These are phyloP conservation scores for Fusarium praegraminearum DNA, from an alignment of 2,329 filamentous ascomycete species.

Conservation along the genomic window DNA sequence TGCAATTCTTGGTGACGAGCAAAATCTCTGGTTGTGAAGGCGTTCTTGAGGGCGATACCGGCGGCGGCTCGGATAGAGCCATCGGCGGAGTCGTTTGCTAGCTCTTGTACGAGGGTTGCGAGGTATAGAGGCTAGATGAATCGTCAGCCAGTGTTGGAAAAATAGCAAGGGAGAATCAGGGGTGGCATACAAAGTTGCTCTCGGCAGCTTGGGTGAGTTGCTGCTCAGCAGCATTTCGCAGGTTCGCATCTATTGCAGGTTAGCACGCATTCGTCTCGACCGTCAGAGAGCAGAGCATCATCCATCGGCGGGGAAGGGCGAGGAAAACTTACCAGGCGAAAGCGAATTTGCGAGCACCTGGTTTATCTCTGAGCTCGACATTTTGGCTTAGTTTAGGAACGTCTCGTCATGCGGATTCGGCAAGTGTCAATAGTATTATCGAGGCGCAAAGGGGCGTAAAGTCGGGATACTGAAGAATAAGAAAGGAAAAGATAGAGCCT, in stretches of 20 bases:
- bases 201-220: constrained; percentile 93
- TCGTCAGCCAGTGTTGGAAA: constrained; percentile 44
- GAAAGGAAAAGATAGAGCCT: constrained; percentile 39
- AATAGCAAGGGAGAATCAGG: constrained; percentile 36
- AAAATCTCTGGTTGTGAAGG: constrained; percentile 93
- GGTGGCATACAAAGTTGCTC: constrained; percentile 84
- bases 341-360: constrained; percentile 97
- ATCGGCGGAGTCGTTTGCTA: constrained; percentile 89
- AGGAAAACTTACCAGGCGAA: constrained; percentile 80
- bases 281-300: constrained; percentile 2
- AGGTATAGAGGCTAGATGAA: constrained; percentile 84
- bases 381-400: constrained; percentile 59
- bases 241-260: constrained; percentile 78
- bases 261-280: constrained; percentile 39
- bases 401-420: constrained; percentile 55
- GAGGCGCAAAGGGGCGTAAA: constrained; percentile 28
- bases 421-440: constrained; percentile 41
- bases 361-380: constrained; percentile 91
- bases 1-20: constrained; percentile 89
- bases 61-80: constrained; percentile 91
- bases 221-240: constrained; percentile 91
- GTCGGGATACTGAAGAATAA: constrained; percentile 26
- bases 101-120: constrained; percentile 89
- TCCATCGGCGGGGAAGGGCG: constrained; percentile 17
- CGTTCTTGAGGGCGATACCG: constrained; percentile 97